Conservation (phyloP, 768 basidiomycete species). For the Lactifluus volemus region DNA sequence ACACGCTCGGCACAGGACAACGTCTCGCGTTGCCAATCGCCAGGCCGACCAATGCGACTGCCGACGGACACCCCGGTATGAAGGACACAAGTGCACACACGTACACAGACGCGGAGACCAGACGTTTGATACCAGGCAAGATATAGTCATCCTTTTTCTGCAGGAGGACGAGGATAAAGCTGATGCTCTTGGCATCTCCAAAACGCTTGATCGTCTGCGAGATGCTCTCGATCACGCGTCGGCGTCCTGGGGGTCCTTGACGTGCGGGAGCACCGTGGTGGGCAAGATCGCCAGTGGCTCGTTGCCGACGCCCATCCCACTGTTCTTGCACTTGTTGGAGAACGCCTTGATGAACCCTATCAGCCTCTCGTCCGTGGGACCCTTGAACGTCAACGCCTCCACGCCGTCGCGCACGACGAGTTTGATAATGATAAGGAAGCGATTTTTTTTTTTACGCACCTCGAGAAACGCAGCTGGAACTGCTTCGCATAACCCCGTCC, state of each 20-base stretch:
- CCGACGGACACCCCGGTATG: no score
- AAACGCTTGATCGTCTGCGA: conserved; percentile 22
- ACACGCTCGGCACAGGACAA: no score
- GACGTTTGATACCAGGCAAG: conserved; percentile 77
- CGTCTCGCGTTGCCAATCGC: no score
- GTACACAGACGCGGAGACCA: no score
- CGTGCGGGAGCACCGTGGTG: conserved; percentile 26
- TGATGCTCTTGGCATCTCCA: conserved; percentile 34
- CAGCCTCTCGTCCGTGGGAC: conserved; percentile 37
- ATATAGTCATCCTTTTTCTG: conserved; percentile 62
- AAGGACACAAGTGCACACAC: no score
- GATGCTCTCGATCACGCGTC: conserved; percentile 36
- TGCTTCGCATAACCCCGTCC: not conserved
- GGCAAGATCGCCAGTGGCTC: conserved; percentile 30
- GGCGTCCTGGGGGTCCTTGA: conserved; percentile 33
- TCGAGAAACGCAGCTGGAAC: not conserved
- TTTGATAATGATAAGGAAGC: conserved; percentile 5
- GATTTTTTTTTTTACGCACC: not conserved
- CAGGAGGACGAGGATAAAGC: conserved; percentile 63
- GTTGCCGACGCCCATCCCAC: conserved; percentile 47
- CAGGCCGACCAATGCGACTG: no score
- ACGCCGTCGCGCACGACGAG: conserved; percentile 44
- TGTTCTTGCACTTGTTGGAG: conserved; percentile 40
- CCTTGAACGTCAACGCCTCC: conserved; percentile 27
- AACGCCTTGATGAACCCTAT: conserved; percentile 43